Conservation (phyloP, 2,329 filamentous ascomycete genomes). For the Aureobasidium sp. region DNA sequence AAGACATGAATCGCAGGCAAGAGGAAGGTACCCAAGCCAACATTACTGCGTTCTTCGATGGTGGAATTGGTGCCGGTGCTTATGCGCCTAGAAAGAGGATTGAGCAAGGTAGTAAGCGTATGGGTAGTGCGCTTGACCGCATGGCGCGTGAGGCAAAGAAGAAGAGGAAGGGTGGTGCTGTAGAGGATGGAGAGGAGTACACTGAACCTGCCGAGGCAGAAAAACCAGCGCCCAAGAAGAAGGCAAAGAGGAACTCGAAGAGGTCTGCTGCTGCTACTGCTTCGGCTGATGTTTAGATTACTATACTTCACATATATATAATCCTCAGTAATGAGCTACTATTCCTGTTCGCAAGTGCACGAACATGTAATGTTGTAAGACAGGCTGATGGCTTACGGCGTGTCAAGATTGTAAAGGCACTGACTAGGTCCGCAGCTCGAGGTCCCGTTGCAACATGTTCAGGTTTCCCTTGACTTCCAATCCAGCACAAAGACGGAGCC, state of each 20-base stretch:
- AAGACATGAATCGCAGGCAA: conserved; percentile 85
- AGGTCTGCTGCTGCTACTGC: conserved; percentile 4
- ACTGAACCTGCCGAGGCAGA: neutral
- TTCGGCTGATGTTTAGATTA: conserved; percentile 1
- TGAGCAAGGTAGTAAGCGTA: conserved; percentile 60
- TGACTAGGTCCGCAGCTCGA: neutral
- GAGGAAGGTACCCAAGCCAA: conserved; percentile 91
- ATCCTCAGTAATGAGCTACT: neutral
- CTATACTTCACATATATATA: neutral
- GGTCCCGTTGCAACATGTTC: neutral
- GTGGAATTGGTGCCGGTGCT: conserved; percentile 58
- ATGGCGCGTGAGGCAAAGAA: conserved; percentile 49
- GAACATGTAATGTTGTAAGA: neutral
- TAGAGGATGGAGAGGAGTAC: conserved; percentile 11
- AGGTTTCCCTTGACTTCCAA: neutral
- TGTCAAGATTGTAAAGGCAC: too few relatives aligned
- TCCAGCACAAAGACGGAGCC: neutral
- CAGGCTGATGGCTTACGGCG: too few relatives aligned
- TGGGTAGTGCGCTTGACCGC: conserved; percentile 65
- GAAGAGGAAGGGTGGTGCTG: conserved; percentile 19
- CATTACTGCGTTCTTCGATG: conserved; percentile 86
- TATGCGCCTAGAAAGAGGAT: conserved; percentile 62
- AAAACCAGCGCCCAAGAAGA: conserved; percentile 5
- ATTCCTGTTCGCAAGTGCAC: neutral
- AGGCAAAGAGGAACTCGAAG: conserved; percentile 10